Evolutionary conservation across 2,329 filamentous ascomycete genomes (phyloP), one percentile per base, ranked within the genome.

Genomic region (Colletotrichum limetticola): DNA sequence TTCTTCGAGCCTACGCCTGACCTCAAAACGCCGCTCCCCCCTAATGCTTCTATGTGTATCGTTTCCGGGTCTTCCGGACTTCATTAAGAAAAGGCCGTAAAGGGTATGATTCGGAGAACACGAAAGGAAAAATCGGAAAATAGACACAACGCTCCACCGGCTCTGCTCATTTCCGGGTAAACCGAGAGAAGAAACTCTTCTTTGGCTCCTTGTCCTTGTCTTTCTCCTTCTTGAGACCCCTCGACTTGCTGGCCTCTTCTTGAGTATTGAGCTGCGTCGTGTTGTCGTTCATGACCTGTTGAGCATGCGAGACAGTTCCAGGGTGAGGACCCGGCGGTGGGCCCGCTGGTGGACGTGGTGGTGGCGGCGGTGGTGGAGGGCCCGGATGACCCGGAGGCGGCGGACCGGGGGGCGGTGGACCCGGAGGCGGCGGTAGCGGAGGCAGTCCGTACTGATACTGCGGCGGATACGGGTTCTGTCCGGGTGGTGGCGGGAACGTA

Each of bases 231-330:
- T 58, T 57, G 19, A 57, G 53, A 0, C 55, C 66, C 16, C 62
- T 60, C n/a, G 63, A 72, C 66, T 78, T 77, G 30, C 76, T 74
- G 58, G 78, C 58, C 46, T 82, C 77, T 59, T 81, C 76, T 59
- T 86, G 81, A 2, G 80, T 80, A 42, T 89, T 86, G 5, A 90
- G 76, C 76, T 89, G 85, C 8, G 82, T 86, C 0, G 88, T 90
- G 67, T 90, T 84, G 14, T 87, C 83, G 57, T 88, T 83, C 87
- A 90, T 90, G 46, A 89, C 84, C 75, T 88, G 80, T 71, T 87
- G 84, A 0, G 88, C 88, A 30, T 85, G 77, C 32, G 84, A 82
- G n/a, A 89, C 83, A 4, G 86, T 85, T 53, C 83, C 82, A 24
- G 81, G 77, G 26, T 79, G 77, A 32, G 60, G 63, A 16, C 60